Evolutionary conservation across 176 grass and related monocot genomes (phyloP), one percentile per base, ranked within the genome.

Genomic region (Paspalum notatum): DNA sequence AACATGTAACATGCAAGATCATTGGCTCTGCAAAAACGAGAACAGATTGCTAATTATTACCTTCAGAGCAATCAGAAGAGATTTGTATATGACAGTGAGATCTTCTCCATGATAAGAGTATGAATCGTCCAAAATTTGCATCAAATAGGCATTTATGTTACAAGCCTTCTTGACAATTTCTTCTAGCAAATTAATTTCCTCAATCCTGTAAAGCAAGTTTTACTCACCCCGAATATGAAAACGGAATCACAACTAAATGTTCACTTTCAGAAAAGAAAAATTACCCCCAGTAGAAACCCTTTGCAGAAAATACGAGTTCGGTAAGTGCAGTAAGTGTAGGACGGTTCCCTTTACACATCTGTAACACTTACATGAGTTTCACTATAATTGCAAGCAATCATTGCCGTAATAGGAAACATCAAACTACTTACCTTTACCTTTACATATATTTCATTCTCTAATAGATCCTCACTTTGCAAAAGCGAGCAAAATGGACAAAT

Each of bases 161-260:
- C 13, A 63, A 48, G 87, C 87, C 66, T 85, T 86, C 44, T 94
- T 62, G 42, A 90, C 81, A 83, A 97, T 87, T 82, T 85, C 90
- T 85, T 94, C 83, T 46, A 91, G 71, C 75, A 97, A 91, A 88
- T 85, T 67, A 84, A 97, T 85, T 71, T 94, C 95, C 53, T 93
- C 72, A 21, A 97, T 75, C 86, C 95, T 97, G 71, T 72, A 64
- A 81, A 71, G 70, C 9, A 11, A 89, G 48, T 60, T 61, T 60
- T 62, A 61, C 46, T 68, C n/a, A 62, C 51, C 17, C 39, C 66
- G 26, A 65, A 72, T 44, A 40, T 52, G 22, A 54, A 89, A 83
- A 25, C 32, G 47, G 45, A 41, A 68, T 69, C 50, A 42, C 38
- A 66, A 62, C 37, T 37, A 49, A 21, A 72, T 64, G 38, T 70